These are phyloP conservation scores for Vaccinium corymbosum DNA, from an alignment of 148 eudicot species.

Conservation along the genomic window DNA sequence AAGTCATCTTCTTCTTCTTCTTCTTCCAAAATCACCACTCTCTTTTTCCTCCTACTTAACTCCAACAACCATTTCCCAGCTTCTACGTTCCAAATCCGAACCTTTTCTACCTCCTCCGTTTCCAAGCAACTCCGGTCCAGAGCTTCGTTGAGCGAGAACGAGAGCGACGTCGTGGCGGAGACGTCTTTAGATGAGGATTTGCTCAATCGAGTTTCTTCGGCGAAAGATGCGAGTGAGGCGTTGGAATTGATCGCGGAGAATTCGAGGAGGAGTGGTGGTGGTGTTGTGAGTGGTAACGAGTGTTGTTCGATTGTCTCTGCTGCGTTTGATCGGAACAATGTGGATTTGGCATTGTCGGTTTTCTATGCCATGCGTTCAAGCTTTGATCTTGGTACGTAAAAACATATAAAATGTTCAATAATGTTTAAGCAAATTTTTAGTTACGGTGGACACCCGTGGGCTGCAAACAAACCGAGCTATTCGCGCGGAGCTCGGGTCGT, in stretches of 20 bases:
- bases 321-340: slow-evolving; percentile 63
- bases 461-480: no score
- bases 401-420: background rate
- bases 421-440: no score
- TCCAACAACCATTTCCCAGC: background rate
- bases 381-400: slow-evolving; percentile 50
- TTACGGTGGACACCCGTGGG: no score
- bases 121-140: slow-evolving; percentile 9
- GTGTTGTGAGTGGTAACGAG: slow-evolving; percentile 46
- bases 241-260: slow-evolving; percentile 41
- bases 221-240: slow-evolving; percentile 65
- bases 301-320: slow-evolving; percentile 67
- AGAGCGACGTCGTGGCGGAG: slow-evolving; percentile 18
- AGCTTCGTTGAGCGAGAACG: slow-evolving; percentile 23
- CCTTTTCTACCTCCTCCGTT: slow-evolving; percentile 9
- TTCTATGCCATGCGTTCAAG: slow-evolving; percentile 76
- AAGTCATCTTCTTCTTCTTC: no score
- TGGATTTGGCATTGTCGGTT: slow-evolving; percentile 74
- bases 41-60: slow-evolving; percentile 23
- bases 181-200: slow-evolving; percentile 31
- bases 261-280: slow-evolving; percentile 35
- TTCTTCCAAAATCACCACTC: slow-evolving; percentile 11
- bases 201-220: slow-evolving; percentile 41
- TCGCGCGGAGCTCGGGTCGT: no score
- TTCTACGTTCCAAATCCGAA: background rate